These are phyloP conservation scores for Castanea crenata DNA, from an alignment of 306 rosid genomes.

Conservation along the genomic window DNA sequence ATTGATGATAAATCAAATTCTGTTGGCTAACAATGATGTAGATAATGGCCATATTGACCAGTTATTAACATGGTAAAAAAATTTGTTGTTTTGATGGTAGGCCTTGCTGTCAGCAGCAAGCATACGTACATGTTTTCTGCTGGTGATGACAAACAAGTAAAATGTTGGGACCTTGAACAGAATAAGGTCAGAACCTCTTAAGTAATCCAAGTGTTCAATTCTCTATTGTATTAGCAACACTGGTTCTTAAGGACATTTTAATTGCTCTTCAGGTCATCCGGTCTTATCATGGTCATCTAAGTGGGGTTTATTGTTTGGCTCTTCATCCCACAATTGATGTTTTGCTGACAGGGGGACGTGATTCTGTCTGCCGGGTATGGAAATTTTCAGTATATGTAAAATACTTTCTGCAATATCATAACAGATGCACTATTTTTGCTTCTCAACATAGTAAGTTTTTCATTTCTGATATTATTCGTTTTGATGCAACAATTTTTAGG, in stretches of 20 bases:
- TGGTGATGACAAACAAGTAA: constrained; percentile 97
- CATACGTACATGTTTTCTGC: constrained; percentile 99
- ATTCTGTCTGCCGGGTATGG: constrained; percentile 98
- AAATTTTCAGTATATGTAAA: constrained; percentile 15
- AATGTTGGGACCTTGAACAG: constrained; percentile 99
- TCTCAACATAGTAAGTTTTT: not conserved
- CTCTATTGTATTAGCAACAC: constrained; percentile 2
- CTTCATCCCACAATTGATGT: constrained; percentile 93
- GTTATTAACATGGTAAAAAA: not conserved
- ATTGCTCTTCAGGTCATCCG: constrained; percentile 71
- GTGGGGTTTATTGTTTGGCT: constrained; percentile 99
- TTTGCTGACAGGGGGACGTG: constrained; percentile 97
- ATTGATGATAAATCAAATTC: constrained; percentile 4
- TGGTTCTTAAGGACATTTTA: constrained; percentile 7
- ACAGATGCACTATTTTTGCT: constrained; percentile 14
- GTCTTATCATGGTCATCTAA: constrained; percentile 95
- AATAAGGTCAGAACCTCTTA: constrained; percentile 59
- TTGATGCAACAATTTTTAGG: constrained; percentile 53
- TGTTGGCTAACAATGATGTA: constrained; percentile 5
- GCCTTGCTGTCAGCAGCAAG: constrained; percentile 85
- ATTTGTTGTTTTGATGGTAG: constrained; percentile 37
- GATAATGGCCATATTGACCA: not conserved
- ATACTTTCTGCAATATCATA: constrained; percentile 15
- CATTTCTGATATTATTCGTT: constrained; percentile 1
- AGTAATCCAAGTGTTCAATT: constrained; percentile 11